Evolutionary conservation across 2,329 filamentous ascomycete genomes (phyloP).

Genomic region (Corinectria fuckeliana): DNA sequence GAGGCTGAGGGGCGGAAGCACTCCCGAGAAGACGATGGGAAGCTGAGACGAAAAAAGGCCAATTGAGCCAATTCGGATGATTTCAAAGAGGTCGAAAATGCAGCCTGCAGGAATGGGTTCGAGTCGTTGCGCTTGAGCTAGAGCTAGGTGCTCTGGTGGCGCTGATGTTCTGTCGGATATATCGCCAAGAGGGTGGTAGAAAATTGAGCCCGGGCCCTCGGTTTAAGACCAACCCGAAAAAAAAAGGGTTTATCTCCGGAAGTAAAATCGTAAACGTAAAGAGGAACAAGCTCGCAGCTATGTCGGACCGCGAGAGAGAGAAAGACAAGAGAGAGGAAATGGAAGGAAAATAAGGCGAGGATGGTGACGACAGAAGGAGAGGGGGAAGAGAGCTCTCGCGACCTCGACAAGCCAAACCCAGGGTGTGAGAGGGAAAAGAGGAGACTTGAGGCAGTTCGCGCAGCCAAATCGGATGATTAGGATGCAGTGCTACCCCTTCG

Average conservation of each 20-base stretch:
- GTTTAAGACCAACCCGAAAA: constrained; percentile 28
- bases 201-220: constrained; percentile 34
- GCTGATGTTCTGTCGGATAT: constrained; percentile 21
- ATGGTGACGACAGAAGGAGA: constrained; percentile 9
- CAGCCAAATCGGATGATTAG: constrained; percentile 37
- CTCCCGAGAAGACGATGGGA: constrained; percentile 18
- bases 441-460: constrained; percentile 32
- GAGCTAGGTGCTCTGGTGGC: constrained; percentile 23
- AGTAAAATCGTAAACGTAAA: constrained; percentile 20
- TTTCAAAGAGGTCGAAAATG: neutral
- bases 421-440: constrained; percentile 17
- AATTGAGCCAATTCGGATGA: constrained; percentile 21
- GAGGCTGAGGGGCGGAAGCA: constrained; percentile 25
- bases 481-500: constrained; percentile 19
- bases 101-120: neutral
- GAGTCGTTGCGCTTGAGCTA: constrained; percentile 3
- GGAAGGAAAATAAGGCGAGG: constrained; percentile 7
- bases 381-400: constrained; percentile 29
- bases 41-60: constrained; percentile 16
- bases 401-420: constrained; percentile 37
- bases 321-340: constrained; percentile 19
- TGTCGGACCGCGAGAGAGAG: constrained; percentile 37
- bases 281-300: constrained; percentile 31
- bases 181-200: constrained; percentile 29
- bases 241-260: constrained; percentile 28